Conservation (phyloP, 768 basidiomycete species). For the Lactarius hengduanensis region DNA sequence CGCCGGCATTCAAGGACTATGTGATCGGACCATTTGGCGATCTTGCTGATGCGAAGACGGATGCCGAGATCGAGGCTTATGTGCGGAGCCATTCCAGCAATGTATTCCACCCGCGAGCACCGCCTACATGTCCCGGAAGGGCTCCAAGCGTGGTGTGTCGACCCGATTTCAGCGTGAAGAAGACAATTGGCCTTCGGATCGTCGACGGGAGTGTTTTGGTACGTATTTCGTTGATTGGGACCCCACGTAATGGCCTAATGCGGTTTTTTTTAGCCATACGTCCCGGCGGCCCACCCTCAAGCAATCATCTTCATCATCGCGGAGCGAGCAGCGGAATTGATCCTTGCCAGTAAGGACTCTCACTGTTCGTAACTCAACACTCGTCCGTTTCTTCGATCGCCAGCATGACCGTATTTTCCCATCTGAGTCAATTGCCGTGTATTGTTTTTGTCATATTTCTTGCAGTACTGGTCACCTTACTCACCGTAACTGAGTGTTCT, state of each 20-base stretch:
- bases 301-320: slow-evolving; percentile 21
- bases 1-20: slow-evolving; percentile 9
- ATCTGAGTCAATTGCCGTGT: no score
- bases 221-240: neutral
- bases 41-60: slow-evolving; percentile 10
- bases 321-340: slow-evolving; percentile 26
- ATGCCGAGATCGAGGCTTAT: slow-evolving; percentile 30
- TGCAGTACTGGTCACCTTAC: no score
- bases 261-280: slow-evolving; percentile 15
- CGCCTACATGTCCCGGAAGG: slow-evolving; percentile 43
- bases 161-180: slow-evolving; percentile 45
- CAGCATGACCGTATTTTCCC: no score
- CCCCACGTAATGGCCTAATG: neutral
- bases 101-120: slow-evolving; percentile 38
- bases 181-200: slow-evolving; percentile 43
- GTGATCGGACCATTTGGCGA: slow-evolving; percentile 1
- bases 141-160: slow-evolving; percentile 40
- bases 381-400: no score
- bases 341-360: neutral
- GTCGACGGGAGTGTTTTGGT: slow-evolving; percentile 32
- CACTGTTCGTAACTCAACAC: no score
- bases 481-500: no score
- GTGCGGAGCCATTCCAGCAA: slow-evolving; percentile 26
- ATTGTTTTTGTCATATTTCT: no score
- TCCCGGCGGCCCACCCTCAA: slow-evolving; percentile 21